Evolutionary conservation across 306 rosid genomes (phyloP).

Genomic region (apple (Malus domestica)): ASM211411v1 NC_041791.1:11836001-11836500

Average conservation of each 20-base stretch:
- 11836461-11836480: not conserved
- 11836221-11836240: not conserved
- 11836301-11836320: not conserved
- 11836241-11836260: not conserved
- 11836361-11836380: not conserved
- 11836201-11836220: not conserved
- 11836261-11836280: not conserved
- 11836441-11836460: not conserved
- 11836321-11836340: not conserved
- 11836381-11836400: not conserved
- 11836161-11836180: not conserved
- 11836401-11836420: not conserved
- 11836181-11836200: not conserved
- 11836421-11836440: not conserved
- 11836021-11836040: not conserved
- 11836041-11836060: not conserved
- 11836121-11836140: too few species aligned
- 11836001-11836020: not conserved
- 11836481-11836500: not conserved
- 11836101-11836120: not conserved
- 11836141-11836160: not conserved
- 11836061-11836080: not conserved
- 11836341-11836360: not conserved
- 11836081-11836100: not conserved
- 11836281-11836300: not conserved